Percentiles rank a stretch among this genome's conserved stretches.
Evolutionary conservation across 352 stramenopile genomes (phyloP).

Genomic region (Phytophthora tentaculata): DNA sequence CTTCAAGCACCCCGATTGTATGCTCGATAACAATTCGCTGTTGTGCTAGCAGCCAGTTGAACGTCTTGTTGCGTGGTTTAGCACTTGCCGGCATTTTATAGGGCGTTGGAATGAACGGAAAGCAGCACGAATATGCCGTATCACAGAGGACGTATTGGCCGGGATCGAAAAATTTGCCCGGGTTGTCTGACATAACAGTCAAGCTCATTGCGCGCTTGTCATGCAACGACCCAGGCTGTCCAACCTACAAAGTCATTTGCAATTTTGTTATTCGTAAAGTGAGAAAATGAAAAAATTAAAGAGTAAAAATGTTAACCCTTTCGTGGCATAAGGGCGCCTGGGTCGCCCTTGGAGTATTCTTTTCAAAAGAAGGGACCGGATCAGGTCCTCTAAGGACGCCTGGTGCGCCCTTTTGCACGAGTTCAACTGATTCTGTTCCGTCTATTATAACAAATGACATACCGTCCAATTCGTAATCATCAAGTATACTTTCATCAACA

Average conservation of each 20-base stretch:
- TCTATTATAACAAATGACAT: too few species aligned
- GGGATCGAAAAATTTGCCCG: background rate
- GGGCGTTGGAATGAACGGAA: slow-evolving; percentile 7
- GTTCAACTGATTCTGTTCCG: too few species aligned
- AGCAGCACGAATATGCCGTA: slow-evolving; percentile 7
- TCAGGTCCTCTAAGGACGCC: too few species aligned
- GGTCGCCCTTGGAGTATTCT: too few species aligned
- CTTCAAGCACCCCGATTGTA: background rate
- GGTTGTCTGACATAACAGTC: background rate
- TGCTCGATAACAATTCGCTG: slow-evolving; percentile 6
- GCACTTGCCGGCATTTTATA: slow-evolving; percentile 2
- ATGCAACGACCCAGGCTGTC: slow-evolving; percentile 8
- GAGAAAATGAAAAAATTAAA: background rate
- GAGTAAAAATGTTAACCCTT: too few species aligned
- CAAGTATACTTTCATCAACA: too few species aligned
- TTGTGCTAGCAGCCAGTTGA: slow-evolving; percentile 8
- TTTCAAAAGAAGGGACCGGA: too few species aligned
- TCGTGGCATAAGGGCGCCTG: too few species aligned
- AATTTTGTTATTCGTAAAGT: background rate
- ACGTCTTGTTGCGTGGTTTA: background rate
- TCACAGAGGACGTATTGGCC: slow-evolving; percentile 1
- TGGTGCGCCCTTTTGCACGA: too few species aligned
- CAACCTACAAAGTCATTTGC: background rate
- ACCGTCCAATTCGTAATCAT: too few species aligned
- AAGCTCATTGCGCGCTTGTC: slow-evolving; percentile 9